Conservation (phyloP, 345 rosid genomes). For the Corchorus olitorius region DNA sequence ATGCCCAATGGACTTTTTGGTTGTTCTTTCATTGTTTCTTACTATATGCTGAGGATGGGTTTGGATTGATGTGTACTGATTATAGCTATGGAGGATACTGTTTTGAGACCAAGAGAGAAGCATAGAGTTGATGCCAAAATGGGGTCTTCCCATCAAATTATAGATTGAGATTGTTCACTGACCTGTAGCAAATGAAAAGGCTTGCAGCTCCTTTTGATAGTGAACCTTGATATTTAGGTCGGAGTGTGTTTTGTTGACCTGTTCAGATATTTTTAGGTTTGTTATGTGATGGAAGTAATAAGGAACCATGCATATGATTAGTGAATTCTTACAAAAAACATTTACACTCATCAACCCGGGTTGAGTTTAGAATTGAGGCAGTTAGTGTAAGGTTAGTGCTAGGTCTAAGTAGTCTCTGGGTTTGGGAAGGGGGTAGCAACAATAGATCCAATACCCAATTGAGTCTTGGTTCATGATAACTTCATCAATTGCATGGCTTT, state of each 20-base stretch:
- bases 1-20: background rate
- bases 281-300: background rate
- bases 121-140: background rate
- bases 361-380: background rate
- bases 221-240: background rate
- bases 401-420: background rate
- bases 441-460: background rate
- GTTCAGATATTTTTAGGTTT: background rate
- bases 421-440: background rate
- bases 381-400: background rate
- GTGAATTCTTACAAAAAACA: background rate
- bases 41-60: background rate
- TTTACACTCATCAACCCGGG: background rate
- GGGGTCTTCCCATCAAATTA: background rate
- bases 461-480: background rate
- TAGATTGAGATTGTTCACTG: background rate
- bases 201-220: background rate
- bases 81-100: background rate
- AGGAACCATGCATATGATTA: background rate
- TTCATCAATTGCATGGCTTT: background rate
- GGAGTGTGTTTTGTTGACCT: background rate
- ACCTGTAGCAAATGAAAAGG: background rate
- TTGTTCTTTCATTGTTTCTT: background rate
- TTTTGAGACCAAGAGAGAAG: conserved; percentile 1
- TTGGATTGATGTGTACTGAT: background rate